Evolutionary conservation across 768 basidiomycete species (phyloP), one percentile per base, ranked within the genome.

Genomic region (Kockovaella imperatae): DNA sequence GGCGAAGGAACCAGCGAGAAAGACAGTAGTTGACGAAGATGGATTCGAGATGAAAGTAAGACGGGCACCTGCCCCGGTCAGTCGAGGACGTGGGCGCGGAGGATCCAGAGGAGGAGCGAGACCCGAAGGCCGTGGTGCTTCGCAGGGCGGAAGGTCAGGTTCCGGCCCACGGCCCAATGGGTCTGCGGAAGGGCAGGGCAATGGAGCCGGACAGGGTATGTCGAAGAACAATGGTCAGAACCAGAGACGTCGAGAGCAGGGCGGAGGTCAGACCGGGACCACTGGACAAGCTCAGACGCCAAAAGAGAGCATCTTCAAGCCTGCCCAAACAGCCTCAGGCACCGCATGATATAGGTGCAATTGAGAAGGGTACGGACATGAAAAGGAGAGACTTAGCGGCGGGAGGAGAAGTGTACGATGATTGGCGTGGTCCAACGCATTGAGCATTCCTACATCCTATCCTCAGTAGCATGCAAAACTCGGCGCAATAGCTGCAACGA

Each of bases 31-130:
- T 2, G 62, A 64, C 41, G 62, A 53, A 34, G 62, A 64, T 40
- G 62, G 62, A 28, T 64, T 64, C 47, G 58, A 60, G 47, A 50
- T 54, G 25, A 60, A 58, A n/a, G 56, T 56, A 10, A 49, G 54
- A 39, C 47, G 35, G 31, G 32, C 15, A 20, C 39, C 29, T 31
- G 43, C 43, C 3, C 30, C 2, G 11, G 15, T 13, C 5, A 18
- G 31, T 17, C 14, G 45, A 24, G 51, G 54, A 13, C 18, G 53
- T 23, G 47, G 47, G 11, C 35, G 35, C 10, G 50, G 49, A 24
- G 45, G 54, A 20, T 26, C 20, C n/a, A 17, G 23, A 7, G 54
- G 50, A 20, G 35, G 43, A 24, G 29, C 30, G 15, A 23, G 48
- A 18, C 18, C 18, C 8, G 53, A 47, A 23, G n/a, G 44, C 13